Evolutionary conservation across 768 basidiomycete genomes (phyloP), one percentile per base, ranked within the genome.

Genomic region (Mycena amicta): DNA sequence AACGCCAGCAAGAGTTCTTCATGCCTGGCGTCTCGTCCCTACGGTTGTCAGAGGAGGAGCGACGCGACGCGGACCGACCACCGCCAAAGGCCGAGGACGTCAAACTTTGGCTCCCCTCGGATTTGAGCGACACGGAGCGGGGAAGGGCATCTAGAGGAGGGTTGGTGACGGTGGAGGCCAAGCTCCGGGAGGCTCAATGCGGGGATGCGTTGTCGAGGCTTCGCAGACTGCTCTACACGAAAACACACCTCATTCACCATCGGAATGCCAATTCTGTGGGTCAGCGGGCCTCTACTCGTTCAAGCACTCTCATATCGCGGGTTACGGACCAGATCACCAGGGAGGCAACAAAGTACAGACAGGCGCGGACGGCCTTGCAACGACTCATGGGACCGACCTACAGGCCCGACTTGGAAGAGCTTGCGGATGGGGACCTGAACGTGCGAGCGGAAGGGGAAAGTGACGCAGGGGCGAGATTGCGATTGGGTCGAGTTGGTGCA

Each of bases 41-140:
- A 1, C 23, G 31, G 50, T 28, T 31, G 51, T 39, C 11, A 2
- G 57, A 37, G 23, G 64, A 65, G 31, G 53, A 54, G 16, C 4
- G 15, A 33, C 49, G 54, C 6, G 53, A 57, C 30, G 1, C 40
- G 18, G 53, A 57, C 3, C 5, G 3, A 5, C 27, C 33, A 0
- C 33, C 63, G 0, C 52, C n/a, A n/a, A n/a, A n/a, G n/a, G n/a
- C n/a, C n/a, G n/a, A n/a, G n/a, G n/a, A n/a, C n/a, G n/a, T n/a
- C n/a, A n/a, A n/a, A n/a, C n/a, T n/a, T n/a, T n/a, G n/a, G n/a
- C n/a, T n/a, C n/a, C n/a, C n/a, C n/a, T 59, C 52, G 0, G 46
- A 52, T 6, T 12, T 65, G 43, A 27, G 22, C 2, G 2, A 5
- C 13, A 25, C 4, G 6, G 16, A 28, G 8, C 52, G 50, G 1